These are phyloP conservation scores for Xylaria sp. DNA, from an alignment of 2,329 filamentous ascomycete species.

Conservation along the genomic window DNA sequence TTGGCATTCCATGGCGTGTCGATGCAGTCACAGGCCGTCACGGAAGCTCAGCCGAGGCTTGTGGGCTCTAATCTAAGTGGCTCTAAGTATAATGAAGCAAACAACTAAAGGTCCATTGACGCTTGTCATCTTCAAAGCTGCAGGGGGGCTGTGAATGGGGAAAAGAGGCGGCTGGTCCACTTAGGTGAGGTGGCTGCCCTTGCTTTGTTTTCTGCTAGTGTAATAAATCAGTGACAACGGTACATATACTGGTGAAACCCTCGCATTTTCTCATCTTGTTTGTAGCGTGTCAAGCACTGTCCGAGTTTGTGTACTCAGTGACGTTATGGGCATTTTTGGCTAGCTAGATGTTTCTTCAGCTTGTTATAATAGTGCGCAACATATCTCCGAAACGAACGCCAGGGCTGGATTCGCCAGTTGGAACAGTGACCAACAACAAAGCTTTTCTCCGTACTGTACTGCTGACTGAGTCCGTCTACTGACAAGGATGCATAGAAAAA, in stretches of 20 bases:
- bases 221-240: slow-evolving; percentile 5
- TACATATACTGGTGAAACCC: slow-evolving; percentile 14
- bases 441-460: not conserved
- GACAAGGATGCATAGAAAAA: not conserved
- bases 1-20: not conserved
- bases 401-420: not conserved
- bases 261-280: slow-evolving; percentile 8
- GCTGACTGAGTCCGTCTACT: no score
- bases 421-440: not conserved
- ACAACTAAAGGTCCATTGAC: slow-evolving; percentile 5
- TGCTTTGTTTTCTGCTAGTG: slow-evolving; percentile 1
- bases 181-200: not conserved
- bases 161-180: not conserved
- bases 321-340: not conserved
- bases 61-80: slow-evolving; percentile 1
- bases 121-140: no score
- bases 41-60: not conserved
- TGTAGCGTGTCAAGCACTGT: not conserved
- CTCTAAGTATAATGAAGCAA: slow-evolving; percentile 25
- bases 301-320: not conserved
- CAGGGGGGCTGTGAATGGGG: not conserved
- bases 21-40: not conserved
- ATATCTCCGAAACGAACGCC: not conserved
- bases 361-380: not conserved
- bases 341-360: not conserved